Evolutionary conservation across 306 rosid genomes (phyloP).

Genomic region (Carpinus viminea): DNA sequence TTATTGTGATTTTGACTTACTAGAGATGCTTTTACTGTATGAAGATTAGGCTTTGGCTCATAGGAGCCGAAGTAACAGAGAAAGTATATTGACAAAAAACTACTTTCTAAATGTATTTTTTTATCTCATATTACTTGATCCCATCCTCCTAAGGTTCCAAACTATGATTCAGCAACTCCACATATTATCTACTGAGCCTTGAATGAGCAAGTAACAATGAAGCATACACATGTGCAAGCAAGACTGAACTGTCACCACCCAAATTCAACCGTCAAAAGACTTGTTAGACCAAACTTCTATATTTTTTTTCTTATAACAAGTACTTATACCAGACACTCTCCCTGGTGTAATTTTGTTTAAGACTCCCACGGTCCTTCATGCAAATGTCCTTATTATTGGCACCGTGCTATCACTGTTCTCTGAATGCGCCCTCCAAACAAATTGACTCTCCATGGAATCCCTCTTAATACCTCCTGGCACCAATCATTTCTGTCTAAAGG

Average conservation of each 20-base stretch:
- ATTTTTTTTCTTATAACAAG: neutral
- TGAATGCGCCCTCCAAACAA: neutral
- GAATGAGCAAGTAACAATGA: conserved; percentile 17
- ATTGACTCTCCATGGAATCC: conserved; percentile 3
- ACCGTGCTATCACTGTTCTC: neutral
- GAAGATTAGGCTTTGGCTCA: neutral
- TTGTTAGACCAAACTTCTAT: conserved; percentile 3
- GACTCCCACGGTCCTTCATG: conserved; percentile 7
- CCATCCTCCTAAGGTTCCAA: conserved; percentile 8
- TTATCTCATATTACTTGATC: neutral
- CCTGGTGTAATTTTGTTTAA: conserved; percentile 8
- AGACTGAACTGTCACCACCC: conserved; percentile 5
- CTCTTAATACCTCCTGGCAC: conserved; percentile 19
- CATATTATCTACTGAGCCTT: conserved; percentile 6
- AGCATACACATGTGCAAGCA: conserved; percentile 2
- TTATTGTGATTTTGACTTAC: neutral
- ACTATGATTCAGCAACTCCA: conserved; percentile 25
- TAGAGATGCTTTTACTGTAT: neutral
- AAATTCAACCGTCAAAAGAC: conserved; percentile 11
- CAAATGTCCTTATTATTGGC: neutral
- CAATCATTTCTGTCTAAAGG: neutral
- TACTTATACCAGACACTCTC: neutral
- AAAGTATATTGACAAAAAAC: conserved; percentile 12
- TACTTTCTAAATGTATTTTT: conserved; percentile 2
- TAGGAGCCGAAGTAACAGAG: neutral